A percentile compares a stretch with the other conserved stretches of the same genome.
These are phyloP conservation scores for Umbilicus rupestris DNA, from an alignment of 164 flowering plant species.

Conservation along the genomic window DNA sequence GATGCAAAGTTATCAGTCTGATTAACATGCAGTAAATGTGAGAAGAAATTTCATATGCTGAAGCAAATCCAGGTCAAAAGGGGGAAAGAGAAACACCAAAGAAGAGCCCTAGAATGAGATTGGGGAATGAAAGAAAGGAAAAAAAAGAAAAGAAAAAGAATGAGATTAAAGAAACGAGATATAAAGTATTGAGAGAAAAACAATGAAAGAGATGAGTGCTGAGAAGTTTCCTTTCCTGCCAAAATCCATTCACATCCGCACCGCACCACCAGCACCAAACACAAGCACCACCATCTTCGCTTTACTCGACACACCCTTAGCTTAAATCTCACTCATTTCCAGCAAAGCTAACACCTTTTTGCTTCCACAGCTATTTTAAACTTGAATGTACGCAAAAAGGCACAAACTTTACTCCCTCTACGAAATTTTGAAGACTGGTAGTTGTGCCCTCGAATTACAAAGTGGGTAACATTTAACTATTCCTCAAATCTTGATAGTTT, in stretches of 20 bases:
- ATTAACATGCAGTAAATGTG: constrained; percentile 6
- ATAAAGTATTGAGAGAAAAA: not conserved
- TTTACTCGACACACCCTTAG: not conserved
- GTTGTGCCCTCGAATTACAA: not conserved
- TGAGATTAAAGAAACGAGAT: not conserved
- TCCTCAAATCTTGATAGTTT: not conserved
- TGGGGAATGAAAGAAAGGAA: not conserved
- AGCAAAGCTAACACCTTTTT: constrained; percentile 5
- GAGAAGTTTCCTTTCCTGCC: constrained; percentile 1
- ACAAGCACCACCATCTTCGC: constrained; percentile 1
- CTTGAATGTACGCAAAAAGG: constrained; percentile 4
- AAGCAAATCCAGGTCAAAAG: constrained; percentile 8
- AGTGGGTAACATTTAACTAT: not conserved
- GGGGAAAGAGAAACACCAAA: not conserved
- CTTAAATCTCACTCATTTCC: constrained; percentile 7
- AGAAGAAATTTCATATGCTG: not conserved
- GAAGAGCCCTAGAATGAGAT: not conserved
- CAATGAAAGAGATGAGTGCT: constrained; percentile 1
- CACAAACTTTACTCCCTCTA: constrained; percentile 5
- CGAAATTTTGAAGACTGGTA: not conserved
- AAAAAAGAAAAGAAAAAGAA: not conserved
- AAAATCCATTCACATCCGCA: constrained; percentile 2
- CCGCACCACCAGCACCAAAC: constrained; percentile 1
- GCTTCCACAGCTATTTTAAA: not conserved
- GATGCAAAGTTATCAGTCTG: constrained; percentile 1